Percentiles rank a stretch among this genome's conserved stretches.
phyloP scores from a whole-genome alignment of 2,329 filamentous ascomycete genomes.

The Talaromyces piceae region DNA sequence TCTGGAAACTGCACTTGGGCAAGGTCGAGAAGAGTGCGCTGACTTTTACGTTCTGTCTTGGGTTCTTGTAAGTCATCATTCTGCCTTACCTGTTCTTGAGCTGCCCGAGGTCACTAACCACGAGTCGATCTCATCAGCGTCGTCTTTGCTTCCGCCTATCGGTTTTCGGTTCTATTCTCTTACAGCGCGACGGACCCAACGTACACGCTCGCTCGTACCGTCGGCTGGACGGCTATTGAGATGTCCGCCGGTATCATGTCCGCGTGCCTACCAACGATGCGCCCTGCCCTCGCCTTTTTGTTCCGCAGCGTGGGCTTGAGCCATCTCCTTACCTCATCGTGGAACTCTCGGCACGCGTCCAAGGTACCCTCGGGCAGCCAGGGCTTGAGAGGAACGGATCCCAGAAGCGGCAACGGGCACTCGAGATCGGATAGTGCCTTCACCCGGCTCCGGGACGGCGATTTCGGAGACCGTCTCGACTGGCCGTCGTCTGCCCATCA shows the following conservation, averaged over 20 bases:
- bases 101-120: not conserved
- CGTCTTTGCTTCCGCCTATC: conserved; percentile 22
- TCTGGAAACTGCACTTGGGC: conserved; percentile 22
- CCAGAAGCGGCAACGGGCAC: not conserved
- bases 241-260: conserved; percentile 23
- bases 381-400: not conserved
- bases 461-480: not conserved
- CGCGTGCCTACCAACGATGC: conserved; percentile 21
- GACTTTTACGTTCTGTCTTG: conserved; percentile 17
- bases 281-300: conserved; percentile 17
- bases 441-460: conserved; percentile 16
- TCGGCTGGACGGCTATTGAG: conserved; percentile 24
- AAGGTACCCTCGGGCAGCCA: conserved; percentile 5
- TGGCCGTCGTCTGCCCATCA: not conserved
- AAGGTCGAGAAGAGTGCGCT: conserved; percentile 17
- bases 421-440: conserved; percentile 13
- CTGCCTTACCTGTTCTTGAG: not conserved
- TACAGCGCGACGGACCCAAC: conserved; percentile 18
- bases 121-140: conserved; percentile 13
- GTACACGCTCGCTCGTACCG: conserved; percentile 22
- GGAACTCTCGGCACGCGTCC: conserved; percentile 12
- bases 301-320: conserved; percentile 16
- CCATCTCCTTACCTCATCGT: conserved; percentile 9
- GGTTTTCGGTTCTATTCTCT: conserved; percentile 21
- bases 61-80: conserved; percentile 21